A percentile compares a stretch with the other conserved stretches of the same genome.
Evolutionary conservation across 2,329 filamentous ascomycete species (phyloP).

Genomic region (Aspergillus novofumigatus): DNA sequence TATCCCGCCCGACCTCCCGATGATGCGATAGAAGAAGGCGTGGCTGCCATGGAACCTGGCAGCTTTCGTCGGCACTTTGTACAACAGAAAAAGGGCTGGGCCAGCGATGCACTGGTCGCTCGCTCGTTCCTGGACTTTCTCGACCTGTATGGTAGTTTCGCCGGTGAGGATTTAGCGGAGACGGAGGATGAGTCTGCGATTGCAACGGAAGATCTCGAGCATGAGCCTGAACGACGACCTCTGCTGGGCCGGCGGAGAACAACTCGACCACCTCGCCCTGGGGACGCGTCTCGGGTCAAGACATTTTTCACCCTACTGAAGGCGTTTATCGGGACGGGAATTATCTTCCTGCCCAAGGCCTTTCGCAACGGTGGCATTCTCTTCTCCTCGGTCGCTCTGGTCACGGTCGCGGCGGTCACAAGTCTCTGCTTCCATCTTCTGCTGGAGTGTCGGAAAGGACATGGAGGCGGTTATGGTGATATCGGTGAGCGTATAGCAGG

Average conservation of each 20-base stretch:
- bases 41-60: slow-evolving; percentile 48
- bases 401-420: slow-evolving; percentile 62
- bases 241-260: slow-evolving; percentile 55
- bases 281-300: slow-evolving; percentile 65
- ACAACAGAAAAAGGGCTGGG: slow-evolving; percentile 27
- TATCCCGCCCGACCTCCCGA: slow-evolving; percentile 35
- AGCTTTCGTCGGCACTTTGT: slow-evolving; percentile 54
- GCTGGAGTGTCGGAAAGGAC: slow-evolving; percentile 60
- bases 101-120: slow-evolving; percentile 12
- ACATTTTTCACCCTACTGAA: slow-evolving; percentile 76
- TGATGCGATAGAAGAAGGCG: slow-evolving; percentile 29
- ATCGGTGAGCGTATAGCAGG: slow-evolving; percentile 65
- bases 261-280: slow-evolving; percentile 46
- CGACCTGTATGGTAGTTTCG: slow-evolving; percentile 71
- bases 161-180: slow-evolving; percentile 64
- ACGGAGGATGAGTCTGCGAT: slow-evolving; percentile 54
- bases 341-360: slow-evolving; percentile 77
- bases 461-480: slow-evolving; percentile 70
- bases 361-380: slow-evolving; percentile 74
- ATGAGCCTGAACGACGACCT: slow-evolving; percentile 54
- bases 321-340: slow-evolving; percentile 74
- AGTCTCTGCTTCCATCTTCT: slow-evolving; percentile 69
- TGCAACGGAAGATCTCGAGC: slow-evolving; percentile 3
- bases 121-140: slow-evolving; percentile 66
- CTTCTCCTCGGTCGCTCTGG: slow-evolving; percentile 66